Evolutionary conservation across 2,329 filamentous ascomycete genomes (phyloP), one percentile per base, ranked within the genome.

Genomic region (Trichoderma harzianum): DNA sequence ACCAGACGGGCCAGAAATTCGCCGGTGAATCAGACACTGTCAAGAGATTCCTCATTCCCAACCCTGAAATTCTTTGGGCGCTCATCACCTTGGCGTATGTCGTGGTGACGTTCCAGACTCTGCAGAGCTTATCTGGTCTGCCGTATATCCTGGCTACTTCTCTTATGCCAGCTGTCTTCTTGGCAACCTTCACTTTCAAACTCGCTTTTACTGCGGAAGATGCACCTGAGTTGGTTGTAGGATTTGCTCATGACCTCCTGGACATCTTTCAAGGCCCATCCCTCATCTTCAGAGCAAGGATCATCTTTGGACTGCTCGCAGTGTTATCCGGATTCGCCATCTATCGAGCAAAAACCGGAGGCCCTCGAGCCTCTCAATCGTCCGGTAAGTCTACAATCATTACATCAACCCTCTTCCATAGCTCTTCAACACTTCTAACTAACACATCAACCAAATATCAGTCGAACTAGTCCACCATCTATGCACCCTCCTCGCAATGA

Each of bases 1-100:
- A 98, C 78, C 96, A 98, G 80, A 98, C 96, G 0, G 96, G 96
- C 5, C 95, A 98, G 79, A 99, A 99, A 80, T 95, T 94, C 76
- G 92, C 96, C 1, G 95, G 95, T n/a, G 92, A 91, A 51, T 90
- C 94, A 30, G 96, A 98, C 77, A 93, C 98, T 60, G 92, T 93
- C 74, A 93, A 92, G 72, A 84, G 81, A 6, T 92, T 93, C 77
- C 84, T 97, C 69, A 83, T 87, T 18, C 83, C 86, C 0, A 87
- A 93, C 71, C 90, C 90, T 2, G 80, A 84, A 32, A 78, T 92
- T 0, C 87, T 99, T 5, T 99, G 96, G 96, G 75, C 81, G 2
- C 82, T 97, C 11, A 86, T 97, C 26, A 84, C 90, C 51, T 79
- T 87, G 14, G 90, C 91, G 1, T 98, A 98, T 79, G 79, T 89